Percentiles rank a stretch among this genome's conserved stretches.
These are phyloP conservation scores for Phytophthora chlamydospora DNA, from an alignment of 352 stramenopile species.

Conservation along the genomic window DNA sequence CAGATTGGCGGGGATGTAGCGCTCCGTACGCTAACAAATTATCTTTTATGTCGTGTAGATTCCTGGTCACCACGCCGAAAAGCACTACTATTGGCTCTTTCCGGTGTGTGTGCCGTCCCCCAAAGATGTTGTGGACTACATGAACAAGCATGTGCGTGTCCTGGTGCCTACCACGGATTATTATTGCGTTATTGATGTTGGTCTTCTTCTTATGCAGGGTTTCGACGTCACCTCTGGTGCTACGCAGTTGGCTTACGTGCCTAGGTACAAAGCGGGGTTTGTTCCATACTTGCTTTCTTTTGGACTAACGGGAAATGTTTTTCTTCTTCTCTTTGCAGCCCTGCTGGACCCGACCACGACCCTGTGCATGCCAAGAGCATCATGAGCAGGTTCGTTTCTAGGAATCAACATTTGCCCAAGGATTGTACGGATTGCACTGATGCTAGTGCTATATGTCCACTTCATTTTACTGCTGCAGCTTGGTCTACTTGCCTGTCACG, in stretches of 20 bases:
- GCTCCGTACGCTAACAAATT: not conserved
- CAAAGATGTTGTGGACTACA: constrained; percentile 56
- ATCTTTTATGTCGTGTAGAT: constrained; percentile 40
- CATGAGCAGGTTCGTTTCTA: constrained; percentile 64
- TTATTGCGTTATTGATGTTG: not conserved
- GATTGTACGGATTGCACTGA: constrained; percentile 9
- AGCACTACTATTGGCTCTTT: constrained; percentile 88
- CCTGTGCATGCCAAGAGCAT: constrained; percentile 69
- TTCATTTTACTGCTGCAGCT: constrained; percentile 33
- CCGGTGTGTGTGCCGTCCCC: constrained; percentile 72
- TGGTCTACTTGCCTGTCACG: constrained; percentile 82
- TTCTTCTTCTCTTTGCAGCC: constrained; percentile 27
- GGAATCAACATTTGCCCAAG: not conserved
- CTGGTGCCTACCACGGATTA: not conserved
- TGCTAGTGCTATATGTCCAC: not conserved
- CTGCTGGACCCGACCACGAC: constrained; percentile 55
- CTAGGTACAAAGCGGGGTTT: constrained; percentile 43
- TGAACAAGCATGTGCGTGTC: constrained; percentile 70
- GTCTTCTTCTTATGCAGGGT: constrained; percentile 36
- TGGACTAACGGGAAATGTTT: constrained; percentile 4
- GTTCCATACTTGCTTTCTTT: not conserved
- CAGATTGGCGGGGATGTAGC: too few relatives aligned
- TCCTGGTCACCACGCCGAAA: constrained; percentile 55
- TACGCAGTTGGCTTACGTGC: constrained; percentile 74
- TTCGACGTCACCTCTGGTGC: constrained; percentile 84